phyloP scores from a whole-genome alignment of 169 alveolate genomes.

The Amoebophrya sp. region DNA sequence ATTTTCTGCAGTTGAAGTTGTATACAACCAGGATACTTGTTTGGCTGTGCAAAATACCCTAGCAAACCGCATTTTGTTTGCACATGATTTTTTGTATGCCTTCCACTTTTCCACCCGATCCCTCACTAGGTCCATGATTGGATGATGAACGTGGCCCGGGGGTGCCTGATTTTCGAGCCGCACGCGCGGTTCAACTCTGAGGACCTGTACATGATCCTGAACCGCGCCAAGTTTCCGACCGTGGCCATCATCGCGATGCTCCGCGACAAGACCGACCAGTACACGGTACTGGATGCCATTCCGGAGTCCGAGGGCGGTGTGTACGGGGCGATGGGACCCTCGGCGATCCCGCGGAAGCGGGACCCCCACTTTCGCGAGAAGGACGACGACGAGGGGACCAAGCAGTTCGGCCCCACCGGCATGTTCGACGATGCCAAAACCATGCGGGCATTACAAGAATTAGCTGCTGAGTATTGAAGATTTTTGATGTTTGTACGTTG shows the following conservation, averaged over 20 bases:
- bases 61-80: too few relatives aligned
- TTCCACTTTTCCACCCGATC: not conserved
- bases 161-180: constrained; percentile 25
- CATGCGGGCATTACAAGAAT: not conserved
- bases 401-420: not conserved
- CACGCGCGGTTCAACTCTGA: not conserved
- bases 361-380: not conserved
- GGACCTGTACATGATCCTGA: not conserved
- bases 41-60: too few relatives aligned
- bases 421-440: not conserved
- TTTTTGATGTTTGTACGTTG: not conserved
- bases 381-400: not conserved
- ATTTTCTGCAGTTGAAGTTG: too few relatives aligned
- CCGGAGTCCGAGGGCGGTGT: not conserved
- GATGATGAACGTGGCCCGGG: not conserved
- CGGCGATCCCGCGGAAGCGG: not conserved
- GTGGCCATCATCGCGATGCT: not conserved
- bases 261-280: constrained; percentile 4
- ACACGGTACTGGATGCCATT: not conserved
- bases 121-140: not conserved
- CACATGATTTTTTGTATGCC: too few relatives aligned
- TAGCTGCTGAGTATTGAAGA: not conserved
- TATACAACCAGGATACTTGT: too few relatives aligned
- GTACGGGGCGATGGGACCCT: not conserved
- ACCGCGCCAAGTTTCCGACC: not conserved